Base-by-base conservation (phyloP, 306 rosid genomes). In the Cucumis cinereus region DNA sequence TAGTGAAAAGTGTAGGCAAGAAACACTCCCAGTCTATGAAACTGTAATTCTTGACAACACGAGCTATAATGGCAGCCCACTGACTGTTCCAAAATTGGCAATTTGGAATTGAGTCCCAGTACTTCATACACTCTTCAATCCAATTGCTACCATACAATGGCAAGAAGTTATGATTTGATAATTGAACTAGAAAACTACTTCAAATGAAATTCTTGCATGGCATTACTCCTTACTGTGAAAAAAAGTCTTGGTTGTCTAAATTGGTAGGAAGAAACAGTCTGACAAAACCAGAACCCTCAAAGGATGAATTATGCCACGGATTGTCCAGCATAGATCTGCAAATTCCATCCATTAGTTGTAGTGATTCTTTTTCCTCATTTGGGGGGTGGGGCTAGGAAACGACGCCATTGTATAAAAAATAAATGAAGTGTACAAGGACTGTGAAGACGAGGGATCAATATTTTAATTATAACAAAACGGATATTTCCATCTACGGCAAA, bases 61-160 rank as follows among this genome's bases (percentile, higher is more conserved):
- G 98, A 80, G 99, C 97, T 78, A 90, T 82, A 72, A 95, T 85
- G 83, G 96, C 95, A 52, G 93, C 89, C 99, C 99, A 95, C 68
- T 95, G 99, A 84, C 89, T 87, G 84, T 95, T 95, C 99, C 98
- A 95, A 84, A 95, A 95, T 83, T 89, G 99, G 83, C 99, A 95
- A 81, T 89, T 92, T 28, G 99, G 99, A 78, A 90, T 89, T n/a
- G 96, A 90, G 76, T 90, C 93, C 99, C 99, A 95, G 74, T 86
- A 78, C 77, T 81, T 78, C 53, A 90, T 68, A 77, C 92, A 92
- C 78, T 90, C 94, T 78, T 82, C 81, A 76, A 90, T 82, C 96
- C 93, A 92, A 77, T 84, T 90, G 77, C 99, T 95, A 85, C 59
- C 79, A 73, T 56, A 73, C 67, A 85, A 83, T 83, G 56, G 69